Evolutionary conservation across 2,329 filamentous ascomycete species (phyloP).

Genomic region (Pestalotiopsis sp.): DNA sequence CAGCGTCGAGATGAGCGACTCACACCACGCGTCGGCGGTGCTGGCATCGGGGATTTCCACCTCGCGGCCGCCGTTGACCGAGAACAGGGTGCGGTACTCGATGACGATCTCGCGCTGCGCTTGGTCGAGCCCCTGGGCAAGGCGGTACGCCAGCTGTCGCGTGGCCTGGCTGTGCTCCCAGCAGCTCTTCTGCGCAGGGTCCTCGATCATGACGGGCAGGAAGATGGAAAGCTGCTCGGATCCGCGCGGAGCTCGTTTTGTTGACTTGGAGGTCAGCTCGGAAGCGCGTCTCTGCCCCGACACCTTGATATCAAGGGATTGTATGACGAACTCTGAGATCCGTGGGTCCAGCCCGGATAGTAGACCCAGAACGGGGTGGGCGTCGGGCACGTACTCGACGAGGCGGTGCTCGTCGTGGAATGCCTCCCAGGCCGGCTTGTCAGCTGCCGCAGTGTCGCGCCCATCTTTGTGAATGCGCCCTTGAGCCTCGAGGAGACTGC

Average conservation of each 20-base stretch:
- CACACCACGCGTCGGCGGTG: constrained; percentile 24
- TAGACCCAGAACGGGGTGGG: constrained; percentile 26
- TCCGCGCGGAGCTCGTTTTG: constrained; percentile 21
- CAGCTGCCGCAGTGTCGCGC: constrained; percentile 14
- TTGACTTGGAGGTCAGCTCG: constrained; percentile 16
- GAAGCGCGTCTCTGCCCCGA: constrained; percentile 26
- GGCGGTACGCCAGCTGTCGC: constrained; percentile 39
- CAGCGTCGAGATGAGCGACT: constrained; percentile 27
- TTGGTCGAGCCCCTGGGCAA: constrained; percentile 27
- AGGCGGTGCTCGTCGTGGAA: constrained; percentile 27
- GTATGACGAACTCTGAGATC: constrained; percentile 43
- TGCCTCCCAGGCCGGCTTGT: constrained; percentile 17
- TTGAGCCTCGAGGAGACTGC: constrained; percentile 22
- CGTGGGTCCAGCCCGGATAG: constrained; percentile 31
- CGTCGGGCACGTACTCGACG: constrained; percentile 25
- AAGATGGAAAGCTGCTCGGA: constrained; percentile 36
- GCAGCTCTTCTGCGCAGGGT: constrained; percentile 36
- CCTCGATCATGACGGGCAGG: constrained; percentile 43
- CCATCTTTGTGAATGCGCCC: constrained; percentile 23
- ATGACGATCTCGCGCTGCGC: constrained; percentile 25
- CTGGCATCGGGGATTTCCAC: constrained; percentile 27
- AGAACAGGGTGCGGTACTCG: constrained; percentile 40
- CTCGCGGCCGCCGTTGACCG: constrained; percentile 31
- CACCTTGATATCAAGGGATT: constrained; percentile 32
- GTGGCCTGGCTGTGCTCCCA: constrained; percentile 40